phyloP scores from a whole-genome alignment of 805 yeast genomes.

The Isabelozyma gotoi region DNA sequence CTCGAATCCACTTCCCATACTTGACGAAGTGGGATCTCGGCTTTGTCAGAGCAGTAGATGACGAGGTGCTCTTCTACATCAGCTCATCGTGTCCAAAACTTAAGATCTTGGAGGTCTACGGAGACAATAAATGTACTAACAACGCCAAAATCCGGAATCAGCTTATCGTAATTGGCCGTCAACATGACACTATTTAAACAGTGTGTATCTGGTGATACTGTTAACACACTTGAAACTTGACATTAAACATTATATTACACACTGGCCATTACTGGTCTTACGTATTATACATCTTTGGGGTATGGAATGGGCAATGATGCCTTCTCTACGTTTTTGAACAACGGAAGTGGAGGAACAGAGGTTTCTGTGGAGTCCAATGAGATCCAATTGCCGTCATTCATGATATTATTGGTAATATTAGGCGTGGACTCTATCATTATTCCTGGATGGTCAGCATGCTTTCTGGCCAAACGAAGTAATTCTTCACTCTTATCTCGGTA shows the following conservation, averaged over 20 bases:
- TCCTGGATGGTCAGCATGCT: slow-evolving; percentile 36
- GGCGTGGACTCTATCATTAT: slow-evolving; percentile 32
- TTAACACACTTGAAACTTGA: not conserved
- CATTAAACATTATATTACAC: not conserved
- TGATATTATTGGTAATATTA: slow-evolving; percentile 29
- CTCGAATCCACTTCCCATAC: slow-evolving; percentile 45
- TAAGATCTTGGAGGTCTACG: slow-evolving; percentile 74
- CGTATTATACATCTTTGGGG: slow-evolving; percentile 10
- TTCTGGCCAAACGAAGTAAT: slow-evolving; percentile 13
- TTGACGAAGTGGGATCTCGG: slow-evolving; percentile 73
- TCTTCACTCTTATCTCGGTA: slow-evolving; percentile 17
- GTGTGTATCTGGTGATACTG: too few relatives aligned
- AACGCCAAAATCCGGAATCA: slow-evolving; percentile 53
- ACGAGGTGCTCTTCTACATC: slow-evolving; percentile 58
- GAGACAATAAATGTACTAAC: slow-evolving; percentile 66
- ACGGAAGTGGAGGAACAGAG: slow-evolving; percentile 44
- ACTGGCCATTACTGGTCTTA: too few relatives aligned
- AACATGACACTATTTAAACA: slow-evolving; percentile 56
- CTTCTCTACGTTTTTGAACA: slow-evolving; percentile 64
- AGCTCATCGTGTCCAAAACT: slow-evolving; percentile 62
- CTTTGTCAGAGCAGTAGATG: slow-evolving; percentile 75
- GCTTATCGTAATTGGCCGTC: slow-evolving; percentile 70
- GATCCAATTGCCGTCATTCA: slow-evolving; percentile 17
- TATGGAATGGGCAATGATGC: slow-evolving; percentile 50
- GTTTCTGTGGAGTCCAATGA: slow-evolving; percentile 17